Percentiles rank a stretch among this genome's conserved stretches.
These are phyloP conservation scores for Melaleuca alternifolia DNA, from an alignment of 345 rosid genomes.

Conservation along the genomic window DNA sequence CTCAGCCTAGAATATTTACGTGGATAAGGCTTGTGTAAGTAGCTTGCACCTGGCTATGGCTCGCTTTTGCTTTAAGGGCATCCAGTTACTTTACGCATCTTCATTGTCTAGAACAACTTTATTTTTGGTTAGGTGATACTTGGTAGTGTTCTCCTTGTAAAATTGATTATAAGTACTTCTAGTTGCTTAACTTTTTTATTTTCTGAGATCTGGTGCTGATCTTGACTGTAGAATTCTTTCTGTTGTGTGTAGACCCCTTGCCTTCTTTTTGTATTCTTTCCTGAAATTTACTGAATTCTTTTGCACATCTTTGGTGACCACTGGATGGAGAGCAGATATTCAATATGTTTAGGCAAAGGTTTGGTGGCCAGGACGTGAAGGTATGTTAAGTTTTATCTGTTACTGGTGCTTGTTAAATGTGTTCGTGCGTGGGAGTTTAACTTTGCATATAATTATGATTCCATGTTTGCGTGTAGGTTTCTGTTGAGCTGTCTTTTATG, in stretches of 20 bases:
- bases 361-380: conserved; percentile 94
- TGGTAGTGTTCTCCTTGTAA: background rate
- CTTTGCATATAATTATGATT: background rate
- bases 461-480: conserved; percentile 33
- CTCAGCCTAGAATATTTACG: background rate
- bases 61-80: background rate
- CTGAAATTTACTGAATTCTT: background rate
- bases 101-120: background rate
- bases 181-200: background rate
- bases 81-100: background rate
- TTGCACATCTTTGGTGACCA: background rate
- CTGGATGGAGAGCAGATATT: conserved; percentile 37
- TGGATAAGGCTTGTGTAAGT: background rate
- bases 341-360: conserved; percentile 41
- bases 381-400: conserved; percentile 18
- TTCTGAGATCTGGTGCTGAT: background rate
- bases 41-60: background rate
- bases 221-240: background rate
- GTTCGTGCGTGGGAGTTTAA: background rate
- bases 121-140: background rate
- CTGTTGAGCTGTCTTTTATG: conserved; percentile 92
- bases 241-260: background rate
- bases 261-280: background rate
- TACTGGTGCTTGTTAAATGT: background rate
- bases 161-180: background rate